Evolutionary conservation across 208 protist genomes (phyloP).

Genomic region (Leishmania lainsoni): DNA sequence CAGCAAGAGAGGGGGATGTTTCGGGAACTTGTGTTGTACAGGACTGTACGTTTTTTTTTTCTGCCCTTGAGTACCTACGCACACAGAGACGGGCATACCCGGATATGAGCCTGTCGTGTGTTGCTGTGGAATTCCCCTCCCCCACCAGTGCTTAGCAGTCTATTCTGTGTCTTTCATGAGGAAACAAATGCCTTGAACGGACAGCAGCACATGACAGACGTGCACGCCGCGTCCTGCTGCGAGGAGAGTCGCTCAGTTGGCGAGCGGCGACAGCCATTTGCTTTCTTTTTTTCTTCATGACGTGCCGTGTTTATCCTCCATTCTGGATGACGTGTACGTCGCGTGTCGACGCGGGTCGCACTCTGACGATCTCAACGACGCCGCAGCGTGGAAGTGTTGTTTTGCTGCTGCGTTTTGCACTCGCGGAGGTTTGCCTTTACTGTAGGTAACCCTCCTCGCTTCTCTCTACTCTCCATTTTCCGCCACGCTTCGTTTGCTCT

Average conservation of each 20-base stretch:
- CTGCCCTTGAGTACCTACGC: not conserved
- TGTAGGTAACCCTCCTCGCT: not conserved
- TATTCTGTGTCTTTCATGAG: not conserved
- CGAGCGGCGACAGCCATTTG: not conserved
- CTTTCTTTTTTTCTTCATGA: not conserved
- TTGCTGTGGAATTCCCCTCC: not conserved
- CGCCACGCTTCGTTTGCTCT: not conserved
- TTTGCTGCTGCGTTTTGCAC: not conserved
- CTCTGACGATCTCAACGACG: not conserved
- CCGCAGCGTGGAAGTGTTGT: not conserved
- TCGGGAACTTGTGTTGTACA: not conserved
- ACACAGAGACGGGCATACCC: not conserved
- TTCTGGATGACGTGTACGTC: not conserved
- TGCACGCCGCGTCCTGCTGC: not conserved
- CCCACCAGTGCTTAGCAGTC: not conserved
- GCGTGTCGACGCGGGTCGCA: not conserved
- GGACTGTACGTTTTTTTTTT: conserved; percentile 1
- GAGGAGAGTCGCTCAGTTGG: not conserved
- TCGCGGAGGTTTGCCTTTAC: not conserved
- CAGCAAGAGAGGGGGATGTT: not conserved
- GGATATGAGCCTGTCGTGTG: not conserved
- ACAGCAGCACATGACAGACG: not conserved
- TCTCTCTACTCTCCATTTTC: not conserved
- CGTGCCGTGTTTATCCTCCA: not conserved
- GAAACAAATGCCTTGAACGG: not conserved